Evolutionary conservation across 2,329 filamentous ascomycete species (phyloP).

Genomic region (Epichloe aotearoae): DNA sequence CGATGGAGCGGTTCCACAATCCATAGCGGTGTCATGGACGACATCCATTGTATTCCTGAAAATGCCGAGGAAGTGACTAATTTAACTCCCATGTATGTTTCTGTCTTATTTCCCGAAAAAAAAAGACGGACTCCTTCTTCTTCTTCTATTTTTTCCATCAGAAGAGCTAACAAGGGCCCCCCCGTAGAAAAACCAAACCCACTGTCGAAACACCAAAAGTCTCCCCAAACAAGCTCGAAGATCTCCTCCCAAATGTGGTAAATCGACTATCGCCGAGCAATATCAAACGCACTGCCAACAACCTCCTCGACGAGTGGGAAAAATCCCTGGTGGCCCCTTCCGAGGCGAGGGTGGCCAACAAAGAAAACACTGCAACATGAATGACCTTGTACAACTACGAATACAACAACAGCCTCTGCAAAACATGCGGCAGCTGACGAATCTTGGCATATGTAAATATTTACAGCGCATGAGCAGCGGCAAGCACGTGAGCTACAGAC

Average conservation of each 20-base stretch:
- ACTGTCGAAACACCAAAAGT: constrained; percentile 19
- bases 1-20: constrained; percentile 53
- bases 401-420: constrained; percentile 7
- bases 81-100: constrained; percentile 14
- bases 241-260: constrained; percentile 55
- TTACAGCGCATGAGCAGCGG: not conserved
- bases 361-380: constrained; percentile 18
- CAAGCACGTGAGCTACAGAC: not conserved
- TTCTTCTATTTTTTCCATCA: no score
- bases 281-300: constrained; percentile 69
- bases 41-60: constrained; percentile 34
- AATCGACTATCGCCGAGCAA: constrained; percentile 62
- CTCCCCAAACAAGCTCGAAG: constrained; percentile 31
- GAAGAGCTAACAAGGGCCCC: not conserved
- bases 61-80: constrained; percentile 31
- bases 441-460: not conserved
- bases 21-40: constrained; percentile 25
- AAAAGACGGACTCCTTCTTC: not conserved
- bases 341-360: constrained; percentile 10
- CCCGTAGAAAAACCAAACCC: constrained; percentile 20
- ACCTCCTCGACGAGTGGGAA: constrained; percentile 86
- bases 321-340: constrained; percentile 30
- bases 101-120: not conserved
- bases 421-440: not conserved
- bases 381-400: not conserved